Base-by-base conservation (phyloP, 495 filamentous ascomycete genomes). In the Lasiosphaeria hispida region DNA sequence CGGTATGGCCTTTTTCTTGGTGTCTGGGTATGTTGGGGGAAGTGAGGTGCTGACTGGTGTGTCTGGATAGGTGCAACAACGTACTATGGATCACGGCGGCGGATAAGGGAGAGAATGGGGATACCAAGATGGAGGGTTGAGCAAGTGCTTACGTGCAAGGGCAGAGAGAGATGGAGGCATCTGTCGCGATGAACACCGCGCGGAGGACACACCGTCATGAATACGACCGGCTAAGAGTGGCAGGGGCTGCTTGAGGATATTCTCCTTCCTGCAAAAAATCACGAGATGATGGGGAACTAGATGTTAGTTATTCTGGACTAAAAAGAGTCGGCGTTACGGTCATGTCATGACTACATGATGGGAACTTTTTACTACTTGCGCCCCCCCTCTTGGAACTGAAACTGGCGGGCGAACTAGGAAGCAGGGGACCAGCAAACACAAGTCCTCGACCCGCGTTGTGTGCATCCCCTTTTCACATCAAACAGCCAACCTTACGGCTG, bases 31-130 rank as follows among this genome's bases (percentile, higher is more conserved):
- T 4, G 15, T 37, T 13, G 38, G 17, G n/a, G n/a, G n/a, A n/a
- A n/a, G n/a, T n/a, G n/a, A 53, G 17, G 15, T 50, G 35, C 39
- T 30, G 23, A 14, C 44, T 52, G n/a, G 13, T 10, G 33, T 34
- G 14, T 36, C 0, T 10, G 9, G 18, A 23, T 17, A 63, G 68
- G 42, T 68, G 69, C 57, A 73, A 98, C 72, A 98, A 98, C 65
- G 94, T 98, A 33, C 81, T 98, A 45, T 98, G 90, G 86, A 92
- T 98, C 71, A 85, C 86, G 55, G 80, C 77, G 18, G 81, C 83
- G 34, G 85, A 86, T 63, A 79, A 85, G 70, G 80, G 82, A 39
- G 72, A 74, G 53, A 63, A 66, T 8, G 70, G 64, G 37, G 85
- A 88, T 63, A 75, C 76, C 23, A 79, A 76, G 63, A 89, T 88